Percentiles rank a stretch among this genome's conserved stretches.
Evolutionary conservation across 2,329 filamentous ascomycete genomes (phyloP).

Genomic region (Talaromyces sp.): DNA sequence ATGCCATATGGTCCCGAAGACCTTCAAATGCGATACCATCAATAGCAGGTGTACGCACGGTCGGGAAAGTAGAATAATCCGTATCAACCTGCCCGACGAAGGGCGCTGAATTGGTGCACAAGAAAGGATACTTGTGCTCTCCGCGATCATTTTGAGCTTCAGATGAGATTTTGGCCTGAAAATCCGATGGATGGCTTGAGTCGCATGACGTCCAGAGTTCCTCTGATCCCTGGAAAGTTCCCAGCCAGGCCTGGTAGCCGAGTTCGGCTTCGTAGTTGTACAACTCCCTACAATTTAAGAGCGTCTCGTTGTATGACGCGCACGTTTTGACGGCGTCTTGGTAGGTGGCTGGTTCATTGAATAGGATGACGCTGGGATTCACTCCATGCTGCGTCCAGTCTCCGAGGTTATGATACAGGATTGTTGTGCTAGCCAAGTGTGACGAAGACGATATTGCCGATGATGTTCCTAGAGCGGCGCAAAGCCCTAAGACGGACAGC

Average conservation of each 20-base stretch:
- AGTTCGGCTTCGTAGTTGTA: constrained; percentile 5
- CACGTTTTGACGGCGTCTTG: constrained; percentile 9
- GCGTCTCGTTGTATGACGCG: constrained; percentile 12
- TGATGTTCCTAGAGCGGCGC: neutral
- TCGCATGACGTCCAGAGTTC: constrained; percentile 16
- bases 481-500: constrained; percentile 7
- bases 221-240: neutral
- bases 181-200: neutral
- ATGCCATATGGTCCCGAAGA: constrained; percentile 16
- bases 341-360: constrained; percentile 8
- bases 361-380: constrained; percentile 13
- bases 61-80: constrained; percentile 15
- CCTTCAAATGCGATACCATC: constrained; percentile 14
- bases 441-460: neutral
- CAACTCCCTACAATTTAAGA: constrained; percentile 10
- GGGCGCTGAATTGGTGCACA: constrained; percentile 14
- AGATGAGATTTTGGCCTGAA: neutral
- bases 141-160: neutral
- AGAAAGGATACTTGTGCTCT: constrained; percentile 5
- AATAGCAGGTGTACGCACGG: constrained; percentile 2
- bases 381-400: constrained; percentile 11
- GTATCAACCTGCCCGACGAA: constrained; percentile 14
- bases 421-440: constrained; percentile 1
- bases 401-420: constrained; percentile 15
- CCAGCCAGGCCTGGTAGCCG: constrained; percentile 9